Conservation (phyloP, 2,329 filamentous ascomycete species). For the Sporothrix protearum region DNA sequence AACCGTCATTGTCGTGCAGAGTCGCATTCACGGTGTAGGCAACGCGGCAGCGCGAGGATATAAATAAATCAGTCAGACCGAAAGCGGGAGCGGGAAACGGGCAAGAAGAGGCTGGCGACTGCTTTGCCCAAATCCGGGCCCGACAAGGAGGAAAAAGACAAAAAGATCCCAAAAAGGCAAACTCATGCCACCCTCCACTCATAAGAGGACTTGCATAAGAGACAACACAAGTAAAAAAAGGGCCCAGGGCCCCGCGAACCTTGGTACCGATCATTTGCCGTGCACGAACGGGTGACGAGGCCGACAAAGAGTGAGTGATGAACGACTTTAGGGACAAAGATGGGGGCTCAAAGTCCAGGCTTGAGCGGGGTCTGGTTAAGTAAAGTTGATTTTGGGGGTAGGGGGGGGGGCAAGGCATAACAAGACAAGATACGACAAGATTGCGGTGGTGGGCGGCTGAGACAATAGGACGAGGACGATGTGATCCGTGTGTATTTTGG, state of each 20-base stretch:
- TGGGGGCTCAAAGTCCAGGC: not conserved
- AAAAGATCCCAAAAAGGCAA: not conserved
- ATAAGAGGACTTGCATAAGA: not conserved
- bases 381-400: not conserved
- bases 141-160: not conserved
- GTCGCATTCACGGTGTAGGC: constrained; percentile 8
- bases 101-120: not conserved
- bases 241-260: not conserved
- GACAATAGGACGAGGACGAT: not conserved
- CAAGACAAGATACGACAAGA: not conserved
- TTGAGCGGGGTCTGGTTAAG: not conserved
- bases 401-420: not conserved
- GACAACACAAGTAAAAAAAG: not conserved
- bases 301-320: not conserved
- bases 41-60: not conserved
- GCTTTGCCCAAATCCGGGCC: not conserved
- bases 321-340: not conserved
- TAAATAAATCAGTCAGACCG: constrained; percentile 4
- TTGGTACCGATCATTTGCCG: constrained; percentile 1
- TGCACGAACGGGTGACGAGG: constrained; percentile 11
- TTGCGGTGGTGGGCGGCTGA: not conserved
- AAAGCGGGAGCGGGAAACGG: not conserved
- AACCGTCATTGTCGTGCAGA: not conserved
- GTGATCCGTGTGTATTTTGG: constrained; percentile 6
- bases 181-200: not conserved